Conservation (phyloP, 345 rosid genomes). For the Mangifera indica region DNA sequence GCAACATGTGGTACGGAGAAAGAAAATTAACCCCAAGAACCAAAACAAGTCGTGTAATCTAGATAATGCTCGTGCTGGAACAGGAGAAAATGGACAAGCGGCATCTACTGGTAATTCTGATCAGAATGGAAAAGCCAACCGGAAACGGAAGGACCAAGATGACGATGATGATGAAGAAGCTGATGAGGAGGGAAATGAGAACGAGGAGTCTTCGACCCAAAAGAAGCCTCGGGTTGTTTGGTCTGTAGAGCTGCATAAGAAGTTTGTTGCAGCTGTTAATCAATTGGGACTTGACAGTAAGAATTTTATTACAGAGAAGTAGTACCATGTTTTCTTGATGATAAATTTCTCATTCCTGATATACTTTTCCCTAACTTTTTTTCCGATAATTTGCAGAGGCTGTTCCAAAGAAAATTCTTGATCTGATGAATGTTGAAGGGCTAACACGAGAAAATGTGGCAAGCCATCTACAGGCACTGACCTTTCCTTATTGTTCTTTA, state of each 20-base stretch:
- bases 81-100: slow-evolving; percentile 37
- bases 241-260: slow-evolving; percentile 77
- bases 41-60: slow-evolving; percentile 30
- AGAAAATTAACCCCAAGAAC: slow-evolving; percentile 38
- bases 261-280: slow-evolving; percentile 83
- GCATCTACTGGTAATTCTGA: slow-evolving; percentile 34
- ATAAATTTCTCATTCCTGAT: background rate
- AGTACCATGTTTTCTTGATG: slow-evolving; percentile 8
- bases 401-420: slow-evolving; percentile 93
- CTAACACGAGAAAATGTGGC: slow-evolving; percentile 98
- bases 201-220: slow-evolving; percentile 54
- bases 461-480: slow-evolving; percentile 83
- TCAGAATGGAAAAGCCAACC: slow-evolving; percentile 37
- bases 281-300: slow-evolving; percentile 85
- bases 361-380: slow-evolving; percentile 10
- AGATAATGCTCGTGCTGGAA: slow-evolving; percentile 24
- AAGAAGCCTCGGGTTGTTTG: slow-evolving; percentile 97
- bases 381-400: slow-evolving; percentile 56
- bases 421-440: slow-evolving; percentile 83
- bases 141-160: slow-evolving; percentile 65
- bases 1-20: slow-evolving; percentile 78
- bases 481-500: slow-evolving; percentile 19
- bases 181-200: slow-evolving; percentile 60
- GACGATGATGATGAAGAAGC: slow-evolving; percentile 70
- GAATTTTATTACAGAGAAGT: slow-evolving; percentile 27